These are phyloP conservation scores for Zygosaccharomyces gambellarensis DNA, from an alignment of 805 yeast species.

Conservation along the genomic window DNA sequence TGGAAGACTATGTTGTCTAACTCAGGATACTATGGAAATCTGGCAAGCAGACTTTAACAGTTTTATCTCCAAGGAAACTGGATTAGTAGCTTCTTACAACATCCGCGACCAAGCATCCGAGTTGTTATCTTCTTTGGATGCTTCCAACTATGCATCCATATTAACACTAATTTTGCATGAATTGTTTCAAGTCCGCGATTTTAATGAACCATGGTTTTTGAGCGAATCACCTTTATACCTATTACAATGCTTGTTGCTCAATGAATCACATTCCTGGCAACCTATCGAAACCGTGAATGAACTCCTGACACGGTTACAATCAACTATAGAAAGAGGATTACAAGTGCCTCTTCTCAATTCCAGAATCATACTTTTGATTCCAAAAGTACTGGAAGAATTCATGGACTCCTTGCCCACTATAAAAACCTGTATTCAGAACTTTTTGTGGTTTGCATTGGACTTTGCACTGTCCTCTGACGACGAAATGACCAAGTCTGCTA, in stretches of 20 bases:
- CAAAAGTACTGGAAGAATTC: constrained; percentile 54
- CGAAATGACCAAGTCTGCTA: constrained; percentile 30
- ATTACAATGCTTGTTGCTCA: constrained; percentile 19
- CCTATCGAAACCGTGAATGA: constrained; percentile 5
- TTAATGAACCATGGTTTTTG: constrained; percentile 9
- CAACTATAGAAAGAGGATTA: constrained; percentile 4
- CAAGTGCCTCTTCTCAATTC: constrained; percentile 41
- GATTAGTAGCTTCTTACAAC: constrained; percentile 49
- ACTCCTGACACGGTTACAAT: neutral
- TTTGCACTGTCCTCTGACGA: constrained; percentile 29
- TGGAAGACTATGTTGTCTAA: constrained; percentile 38
- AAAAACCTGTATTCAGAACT: constrained; percentile 31
- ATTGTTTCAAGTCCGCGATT: constrained; percentile 3
- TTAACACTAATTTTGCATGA: constrained; percentile 6
- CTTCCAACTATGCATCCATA: constrained; percentile 11
- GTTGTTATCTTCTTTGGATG: constrained; percentile 47
- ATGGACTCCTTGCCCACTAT: constrained; percentile 33
- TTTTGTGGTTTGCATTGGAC: constrained; percentile 22
- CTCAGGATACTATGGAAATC: constrained; percentile 40
- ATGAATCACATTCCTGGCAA: constrained; percentile 16
- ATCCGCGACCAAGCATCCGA: constrained; percentile 62
- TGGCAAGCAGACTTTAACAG: constrained; percentile 61
- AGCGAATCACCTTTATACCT: constrained; percentile 25
- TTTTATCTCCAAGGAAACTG: constrained; percentile 71
- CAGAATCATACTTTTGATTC: constrained; percentile 49